Evolutionary conservation across 2,329 filamentous ascomycete genomes (phyloP).

Genomic region (Capronia coronata): DNA sequence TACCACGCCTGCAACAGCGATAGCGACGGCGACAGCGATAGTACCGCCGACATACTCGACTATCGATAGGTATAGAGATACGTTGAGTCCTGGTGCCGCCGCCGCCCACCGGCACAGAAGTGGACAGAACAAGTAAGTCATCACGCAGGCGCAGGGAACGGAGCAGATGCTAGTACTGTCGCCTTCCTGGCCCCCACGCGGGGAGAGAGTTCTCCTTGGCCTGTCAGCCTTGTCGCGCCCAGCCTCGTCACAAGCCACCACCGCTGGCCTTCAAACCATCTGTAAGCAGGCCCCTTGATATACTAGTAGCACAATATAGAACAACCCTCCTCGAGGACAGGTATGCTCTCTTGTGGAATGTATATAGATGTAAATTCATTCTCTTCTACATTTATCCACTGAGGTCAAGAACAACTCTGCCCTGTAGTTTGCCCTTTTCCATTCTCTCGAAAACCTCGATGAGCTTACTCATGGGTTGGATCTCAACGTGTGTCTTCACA

Average conservation of each 20-base stretch:
- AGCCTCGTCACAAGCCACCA: slow-evolving; percentile 5
- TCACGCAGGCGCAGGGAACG: background rate
- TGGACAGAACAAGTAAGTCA: background rate
- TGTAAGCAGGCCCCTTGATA: too few relatives aligned
- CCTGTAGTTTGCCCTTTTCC: slow-evolving; percentile 40
- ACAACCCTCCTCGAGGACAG: too few relatives aligned
- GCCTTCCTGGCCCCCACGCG: background rate
- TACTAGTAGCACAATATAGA: too few relatives aligned
- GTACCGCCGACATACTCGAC: too few relatives aligned
- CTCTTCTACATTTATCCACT: slow-evolving; percentile 11
- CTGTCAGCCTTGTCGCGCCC: background rate
- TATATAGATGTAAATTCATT: too few relatives aligned
- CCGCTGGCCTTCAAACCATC: background rate
- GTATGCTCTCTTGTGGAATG: too few relatives aligned
- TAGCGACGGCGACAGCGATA: too few relatives aligned
- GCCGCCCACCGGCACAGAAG: background rate
- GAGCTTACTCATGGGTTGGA: slow-evolving; percentile 45
- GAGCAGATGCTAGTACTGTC: background rate
- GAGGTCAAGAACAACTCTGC: slow-evolving; percentile 45
- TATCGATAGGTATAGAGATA: too few relatives aligned
- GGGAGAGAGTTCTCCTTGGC: background rate
- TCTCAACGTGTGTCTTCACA: slow-evolving; percentile 41
- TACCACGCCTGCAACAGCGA: too few relatives aligned
- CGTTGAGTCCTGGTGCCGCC: background rate
- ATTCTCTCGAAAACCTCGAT: slow-evolving; percentile 44